These are phyloP conservation scores for Stramenopiles sp. DNA, from an alignment of 352 stramenopile species.

Conservation along the genomic window DNA sequence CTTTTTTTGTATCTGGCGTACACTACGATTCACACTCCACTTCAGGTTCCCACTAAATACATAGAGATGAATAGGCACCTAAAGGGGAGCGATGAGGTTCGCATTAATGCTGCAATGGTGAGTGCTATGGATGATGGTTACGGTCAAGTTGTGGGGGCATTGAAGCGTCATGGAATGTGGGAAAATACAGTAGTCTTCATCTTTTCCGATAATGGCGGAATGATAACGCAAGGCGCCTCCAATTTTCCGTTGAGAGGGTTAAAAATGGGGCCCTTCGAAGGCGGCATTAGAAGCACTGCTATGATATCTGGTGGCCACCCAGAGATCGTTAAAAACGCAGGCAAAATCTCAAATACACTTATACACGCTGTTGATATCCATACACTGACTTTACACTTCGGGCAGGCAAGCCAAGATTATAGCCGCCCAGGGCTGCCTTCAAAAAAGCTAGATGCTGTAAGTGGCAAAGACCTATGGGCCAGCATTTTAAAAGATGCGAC, in stretches of 20 bases:
- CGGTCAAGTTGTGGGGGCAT: conserved; percentile 15
- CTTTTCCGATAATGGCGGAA: conserved; percentile 26
- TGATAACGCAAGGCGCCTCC: conserved; percentile 12
- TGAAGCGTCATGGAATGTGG: conserved; percentile 19
- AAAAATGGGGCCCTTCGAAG: conserved; percentile 11
- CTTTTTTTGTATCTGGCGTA: conserved; percentile 26
- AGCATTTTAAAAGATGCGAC: neutral
- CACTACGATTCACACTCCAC: conserved; percentile 23
- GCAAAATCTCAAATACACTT: neutral
- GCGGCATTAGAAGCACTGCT: neutral
- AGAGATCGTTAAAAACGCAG: neutral
- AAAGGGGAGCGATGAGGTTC: conserved; percentile 2
- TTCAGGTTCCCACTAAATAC: conserved; percentile 24
- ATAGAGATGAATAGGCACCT: conserved; percentile 22
- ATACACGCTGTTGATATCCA: conserved; percentile 8
- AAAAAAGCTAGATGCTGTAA: neutral
- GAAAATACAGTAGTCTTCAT: conserved; percentile 28
- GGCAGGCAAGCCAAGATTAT: neutral
- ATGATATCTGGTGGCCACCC: conserved; percentile 2
- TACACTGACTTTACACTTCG: neutral
- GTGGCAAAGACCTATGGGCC: neutral
- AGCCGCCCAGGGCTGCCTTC: neutral
- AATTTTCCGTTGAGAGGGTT: neutral
- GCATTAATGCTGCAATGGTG: conserved; percentile 16
- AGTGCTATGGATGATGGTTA: conserved; percentile 26